phyloP scores from a whole-genome alignment of 495 filamentous ascomycete genomes.

The Podospora pseudoanserina region DNA sequence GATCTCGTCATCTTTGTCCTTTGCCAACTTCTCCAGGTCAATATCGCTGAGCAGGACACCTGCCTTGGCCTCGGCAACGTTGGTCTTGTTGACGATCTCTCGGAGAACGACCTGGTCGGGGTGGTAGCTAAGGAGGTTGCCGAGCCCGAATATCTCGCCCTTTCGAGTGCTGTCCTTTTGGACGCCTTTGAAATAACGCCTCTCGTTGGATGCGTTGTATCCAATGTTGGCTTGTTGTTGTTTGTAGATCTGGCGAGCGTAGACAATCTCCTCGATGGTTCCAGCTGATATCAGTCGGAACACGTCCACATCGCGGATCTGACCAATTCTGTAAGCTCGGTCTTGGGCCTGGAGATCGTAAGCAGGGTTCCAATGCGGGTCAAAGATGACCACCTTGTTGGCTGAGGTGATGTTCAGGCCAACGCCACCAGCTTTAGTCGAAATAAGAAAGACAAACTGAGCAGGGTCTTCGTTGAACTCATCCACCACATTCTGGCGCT shows the following conservation, averaged over 20 bases:
- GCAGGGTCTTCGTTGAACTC: slow-evolving; percentile 86
- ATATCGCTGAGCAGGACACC: slow-evolving; percentile 77
- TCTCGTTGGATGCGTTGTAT: slow-evolving; percentile 87
- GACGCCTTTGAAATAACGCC: slow-evolving; percentile 93
- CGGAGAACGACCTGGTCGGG: slow-evolving; percentile 74
- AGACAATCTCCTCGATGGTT: slow-evolving; percentile 96
- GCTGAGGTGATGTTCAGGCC: slow-evolving; percentile 95
- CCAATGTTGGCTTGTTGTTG: slow-evolving; percentile 98
- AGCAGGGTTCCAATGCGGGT: slow-evolving; percentile 96
- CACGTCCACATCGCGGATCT: slow-evolving; percentile 89
- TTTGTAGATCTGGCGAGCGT: slow-evolving; percentile 97
- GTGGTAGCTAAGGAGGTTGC: slow-evolving; percentile 82
- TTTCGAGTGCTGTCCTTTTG: slow-evolving; percentile 74
- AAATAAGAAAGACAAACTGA: slow-evolving; percentile 95
- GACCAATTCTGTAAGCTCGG: slow-evolving; percentile 92
- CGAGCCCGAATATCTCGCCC: slow-evolving; percentile 90
- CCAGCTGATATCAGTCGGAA: slow-evolving; percentile 90
- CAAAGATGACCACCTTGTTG: slow-evolving; percentile 96
- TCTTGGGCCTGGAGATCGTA: slow-evolving; percentile 96
- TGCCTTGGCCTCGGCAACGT: slow-evolving; percentile 86
- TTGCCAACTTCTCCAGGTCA: slow-evolving; percentile 59
- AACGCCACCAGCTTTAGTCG: slow-evolving; percentile 81
- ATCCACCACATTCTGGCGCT: slow-evolving; percentile 75
- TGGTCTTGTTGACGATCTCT: slow-evolving; percentile 96
- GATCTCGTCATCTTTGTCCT: slow-evolving; percentile 45